Conservation (phyloP, 2,329 filamentous ascomycete genomes). For the Acephala macrosclerotiorum region DNA sequence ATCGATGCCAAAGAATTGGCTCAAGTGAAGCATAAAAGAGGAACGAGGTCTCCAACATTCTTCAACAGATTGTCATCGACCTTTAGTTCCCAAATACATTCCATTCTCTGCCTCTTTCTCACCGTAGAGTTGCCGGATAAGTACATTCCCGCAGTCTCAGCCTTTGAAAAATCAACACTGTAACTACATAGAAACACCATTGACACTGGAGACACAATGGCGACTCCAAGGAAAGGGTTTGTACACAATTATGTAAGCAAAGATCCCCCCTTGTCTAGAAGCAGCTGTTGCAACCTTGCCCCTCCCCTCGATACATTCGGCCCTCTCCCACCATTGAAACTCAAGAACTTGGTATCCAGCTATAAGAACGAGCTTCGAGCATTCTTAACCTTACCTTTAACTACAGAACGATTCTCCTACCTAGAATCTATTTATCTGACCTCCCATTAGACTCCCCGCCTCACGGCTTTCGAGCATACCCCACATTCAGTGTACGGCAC, state of each 20-base stretch:
- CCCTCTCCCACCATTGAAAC: not conserved
- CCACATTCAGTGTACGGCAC: constrained; percentile 26
- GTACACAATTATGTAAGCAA: constrained; percentile 37
- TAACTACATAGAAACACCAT: not conserved
- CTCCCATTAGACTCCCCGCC: constrained; percentile 33
- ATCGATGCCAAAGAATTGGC: too few species aligned
- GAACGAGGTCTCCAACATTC: not conserved
- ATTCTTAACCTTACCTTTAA: too few species aligned
- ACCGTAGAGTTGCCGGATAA: not conserved
- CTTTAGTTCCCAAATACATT: not conserved
- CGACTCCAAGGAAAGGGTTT: constrained; percentile 29
- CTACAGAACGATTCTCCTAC: too few species aligned
- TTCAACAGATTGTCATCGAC: not conserved
- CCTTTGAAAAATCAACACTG: not conserved
- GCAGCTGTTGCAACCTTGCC: not conserved
- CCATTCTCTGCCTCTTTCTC: not conserved
- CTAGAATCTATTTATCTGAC: not conserved
- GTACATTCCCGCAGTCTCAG: constrained; percentile 4
- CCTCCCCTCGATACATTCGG: not conserved
- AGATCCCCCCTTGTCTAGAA: not conserved
- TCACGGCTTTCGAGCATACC: constrained; percentile 45
- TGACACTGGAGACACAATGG: constrained; percentile 19
- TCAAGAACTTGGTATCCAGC: not conserved
- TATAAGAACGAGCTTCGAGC: too few species aligned
- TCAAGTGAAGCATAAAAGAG: not conserved